Conservation (phyloP, 768 basidiomycete species). For the Hericium coralloides region DNA sequence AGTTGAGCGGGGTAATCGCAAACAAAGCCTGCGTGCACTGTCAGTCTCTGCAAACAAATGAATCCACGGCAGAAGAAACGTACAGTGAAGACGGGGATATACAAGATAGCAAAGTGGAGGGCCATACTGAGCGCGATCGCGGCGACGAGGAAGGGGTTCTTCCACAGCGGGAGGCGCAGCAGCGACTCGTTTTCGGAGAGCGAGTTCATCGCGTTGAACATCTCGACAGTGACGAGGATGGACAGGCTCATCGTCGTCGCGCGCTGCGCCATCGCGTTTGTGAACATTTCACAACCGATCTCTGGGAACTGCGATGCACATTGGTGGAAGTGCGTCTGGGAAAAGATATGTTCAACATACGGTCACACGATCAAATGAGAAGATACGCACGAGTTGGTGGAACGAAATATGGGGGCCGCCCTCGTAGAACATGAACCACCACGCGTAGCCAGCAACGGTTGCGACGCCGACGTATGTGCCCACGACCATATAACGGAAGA, state of each 20-base stretch:
- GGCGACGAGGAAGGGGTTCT: conserved; percentile 85
- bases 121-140: conserved; percentile 89
- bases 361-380: background rate
- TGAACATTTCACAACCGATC: conserved; percentile 95
- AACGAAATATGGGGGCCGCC: conserved; percentile 91
- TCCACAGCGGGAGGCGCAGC: conserved; percentile 84
- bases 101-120: conserved; percentile 90
- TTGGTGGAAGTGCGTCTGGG: conserved; percentile 92
- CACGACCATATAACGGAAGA: conserved; percentile 92
- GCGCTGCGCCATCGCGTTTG: conserved; percentile 71
- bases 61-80: conserved; percentile 21
- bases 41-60: background rate
- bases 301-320: conserved; percentile 76
- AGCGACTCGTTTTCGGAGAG: conserved; percentile 95
- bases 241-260: conserved; percentile 97
- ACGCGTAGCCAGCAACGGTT: conserved; percentile 95
- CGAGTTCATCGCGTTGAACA: conserved; percentile 98
- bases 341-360: background rate
- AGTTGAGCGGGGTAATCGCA: conserved; percentile 90
- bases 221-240: conserved; percentile 91
- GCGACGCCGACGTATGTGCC: conserved; percentile 91
- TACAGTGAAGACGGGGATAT: conserved; percentile 94
- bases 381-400: conserved; percentile 71
- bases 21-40: conserved; percentile 54
- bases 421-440: conserved; percentile 95